phyloP scores from a whole-genome alignment of 192 early-diverging fungal genomes.

The Rhizophagus clarus region DNA sequence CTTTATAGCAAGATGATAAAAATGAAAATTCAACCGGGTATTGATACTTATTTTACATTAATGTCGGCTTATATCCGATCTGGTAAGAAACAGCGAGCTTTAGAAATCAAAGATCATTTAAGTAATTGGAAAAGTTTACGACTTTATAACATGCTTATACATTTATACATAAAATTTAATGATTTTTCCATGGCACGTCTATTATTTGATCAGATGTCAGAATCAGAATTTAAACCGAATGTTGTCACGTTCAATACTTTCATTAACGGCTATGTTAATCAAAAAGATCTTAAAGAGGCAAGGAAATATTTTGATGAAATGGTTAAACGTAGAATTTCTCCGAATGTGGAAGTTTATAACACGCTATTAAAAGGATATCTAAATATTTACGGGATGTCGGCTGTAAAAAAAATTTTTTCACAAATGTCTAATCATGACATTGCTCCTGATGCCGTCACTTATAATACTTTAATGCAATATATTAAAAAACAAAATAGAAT shows the following conservation, averaged over 20 bases:
- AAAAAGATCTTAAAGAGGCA: constrained; percentile 10
- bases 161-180: constrained; percentile 13
- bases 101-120: constrained; percentile 1
- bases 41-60: constrained; percentile 24
- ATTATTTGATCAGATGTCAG: background rate
- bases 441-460: constrained; percentile 16
- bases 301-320: constrained; percentile 18
- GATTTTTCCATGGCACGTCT: constrained; percentile 9
- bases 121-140: background rate
- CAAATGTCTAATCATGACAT: constrained; percentile 14
- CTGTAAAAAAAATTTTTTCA: background rate
- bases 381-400: background rate
- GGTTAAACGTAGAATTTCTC: constrained; percentile 5
- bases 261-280: constrained; percentile 15
- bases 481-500: constrained; percentile 2
- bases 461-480: constrained; percentile 30
- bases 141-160: constrained; percentile 24
- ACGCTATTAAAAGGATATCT: constrained; percentile 24
- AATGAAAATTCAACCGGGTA: constrained; percentile 7
- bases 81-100: background rate
- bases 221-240: constrained; percentile 13
- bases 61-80: constrained; percentile 1
- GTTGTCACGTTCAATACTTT: constrained; percentile 23
- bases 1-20: constrained; percentile 20
- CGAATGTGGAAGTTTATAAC: constrained; percentile 28